Percentiles rank a stretch among this genome's conserved stretches.
Conservation (phyloP, 345 rosid species). For the Crucihimalaya himalaica region DNA sequence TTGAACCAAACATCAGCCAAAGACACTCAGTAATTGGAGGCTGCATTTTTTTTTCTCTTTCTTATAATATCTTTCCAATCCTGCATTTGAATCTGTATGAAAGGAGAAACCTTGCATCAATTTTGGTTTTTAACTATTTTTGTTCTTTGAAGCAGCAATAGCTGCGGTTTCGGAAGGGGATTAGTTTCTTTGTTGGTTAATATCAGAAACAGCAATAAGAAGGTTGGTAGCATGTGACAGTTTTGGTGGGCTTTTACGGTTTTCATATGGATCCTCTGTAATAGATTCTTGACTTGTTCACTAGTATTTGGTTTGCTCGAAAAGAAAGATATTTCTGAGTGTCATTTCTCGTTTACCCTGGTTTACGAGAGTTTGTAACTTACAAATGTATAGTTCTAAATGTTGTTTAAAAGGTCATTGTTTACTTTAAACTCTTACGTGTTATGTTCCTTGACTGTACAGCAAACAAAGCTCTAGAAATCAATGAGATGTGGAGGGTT, state of each 20-base stretch:
- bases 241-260: neutral
- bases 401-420: neutral
- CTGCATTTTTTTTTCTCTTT: too few relatives aligned
- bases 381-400: neutral
- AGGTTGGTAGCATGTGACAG: neutral
- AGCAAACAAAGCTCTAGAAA: constrained; percentile 87
- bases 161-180: neutral
- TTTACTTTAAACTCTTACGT: neutral
- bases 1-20: neutral
- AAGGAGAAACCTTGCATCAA: neutral
- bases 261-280: neutral
- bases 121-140: neutral
- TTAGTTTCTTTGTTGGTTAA: constrained; percentile 13
- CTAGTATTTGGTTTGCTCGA: neutral
- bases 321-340: neutral
- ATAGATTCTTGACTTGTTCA: neutral
- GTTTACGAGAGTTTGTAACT: neutral
- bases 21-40: neutral
- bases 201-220: neutral
- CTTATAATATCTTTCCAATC: neutral
- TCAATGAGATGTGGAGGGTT: constrained; percentile 81
- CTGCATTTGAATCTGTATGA: neutral
- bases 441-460: constrained; percentile 28
- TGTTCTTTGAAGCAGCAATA: neutral
- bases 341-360: neutral